Base-by-base conservation (phyloP, 2,329 filamentous ascomycete species). In the Coniochaeta ligniaria region DNA sequence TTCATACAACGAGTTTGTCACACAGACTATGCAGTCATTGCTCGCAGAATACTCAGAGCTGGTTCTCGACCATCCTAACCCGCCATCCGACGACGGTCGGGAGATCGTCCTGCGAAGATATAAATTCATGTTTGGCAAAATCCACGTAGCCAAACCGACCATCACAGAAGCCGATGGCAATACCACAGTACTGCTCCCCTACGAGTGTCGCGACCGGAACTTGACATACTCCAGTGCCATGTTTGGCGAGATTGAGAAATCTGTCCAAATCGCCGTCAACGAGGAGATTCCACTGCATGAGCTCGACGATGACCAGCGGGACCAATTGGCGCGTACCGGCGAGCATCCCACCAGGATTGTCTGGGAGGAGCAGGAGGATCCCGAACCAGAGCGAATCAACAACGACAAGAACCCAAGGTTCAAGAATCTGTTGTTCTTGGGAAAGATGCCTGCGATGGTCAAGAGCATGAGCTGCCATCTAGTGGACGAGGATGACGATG, bases 1-100 rank as follows among this genome's bases (percentile, higher is more conserved):
- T 74, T 99, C 96, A 0, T 99, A 96, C 77, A 92, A 99, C 76
- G 93, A 98, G 73, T 99, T 99, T 71, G 93, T 95, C 61, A 88
- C 89, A 62, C 92, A 91, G 24, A 97, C 93, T 0, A 94, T 99
- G 76, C 93, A 98, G 71, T 91, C 96, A 69, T 86, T 99, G 62
- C 90, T 99, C 62, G 88, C 92, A 69, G 95, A 98, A 74, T 94
- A 96, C 73, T 91, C 91, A 45, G 86, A 89, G 66, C 88, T 98
- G 63, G 92, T 91, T n/a, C 85, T 99, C 65, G 95, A 99, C 71
- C 92, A 97, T 74, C 94, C 92, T 63, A 89, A 93, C 64, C 90
- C 92, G 5, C 87, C 28, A 14, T 22, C 54, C 61, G 83, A 86
- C 60, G 86, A 92, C 62, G 91, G 91, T 68, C 86, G 90, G 65